Evolutionary conservation across 2,329 filamentous ascomycete genomes (phyloP).

Genomic region (Epichloe hybrida): DNA sequence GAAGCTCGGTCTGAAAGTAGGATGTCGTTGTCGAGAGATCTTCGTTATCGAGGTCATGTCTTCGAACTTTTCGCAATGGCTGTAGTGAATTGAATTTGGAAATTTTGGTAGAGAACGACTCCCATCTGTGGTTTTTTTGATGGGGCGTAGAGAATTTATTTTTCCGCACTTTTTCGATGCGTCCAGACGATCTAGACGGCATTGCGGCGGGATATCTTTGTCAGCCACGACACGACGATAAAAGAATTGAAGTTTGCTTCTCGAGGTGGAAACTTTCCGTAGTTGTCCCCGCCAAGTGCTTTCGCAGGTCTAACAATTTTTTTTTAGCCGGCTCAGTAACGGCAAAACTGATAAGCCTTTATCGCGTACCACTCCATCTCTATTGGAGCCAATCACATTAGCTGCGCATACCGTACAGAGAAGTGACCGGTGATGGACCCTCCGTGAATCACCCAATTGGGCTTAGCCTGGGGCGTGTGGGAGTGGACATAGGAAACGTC

Average conservation of each 20-base stretch:
- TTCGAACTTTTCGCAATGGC: slow-evolving; percentile 77
- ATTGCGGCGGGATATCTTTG: slow-evolving; percentile 29
- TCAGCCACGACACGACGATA: slow-evolving; percentile 8
- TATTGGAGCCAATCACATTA: slow-evolving; percentile 17
- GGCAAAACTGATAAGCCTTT: slow-evolving; percentile 23
- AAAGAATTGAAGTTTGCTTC: not conserved
- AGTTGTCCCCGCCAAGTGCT: slow-evolving; percentile 9
- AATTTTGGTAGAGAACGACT: slow-evolving; percentile 82
- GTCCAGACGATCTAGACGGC: slow-evolving; percentile 49
- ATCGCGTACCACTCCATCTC: slow-evolving; percentile 3
- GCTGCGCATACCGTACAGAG: slow-evolving; percentile 16
- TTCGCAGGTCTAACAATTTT: slow-evolving; percentile 10
- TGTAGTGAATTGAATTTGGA: slow-evolving; percentile 81
- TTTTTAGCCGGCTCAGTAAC: slow-evolving; percentile 20
- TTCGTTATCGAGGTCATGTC: slow-evolving; percentile 69
- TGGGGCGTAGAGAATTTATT: slow-evolving; percentile 58
- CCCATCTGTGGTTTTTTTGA: slow-evolving; percentile 76
- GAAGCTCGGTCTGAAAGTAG: slow-evolving; percentile 69
- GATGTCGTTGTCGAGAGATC: slow-evolving; percentile 67
- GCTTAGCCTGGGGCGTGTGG: too few species aligned
- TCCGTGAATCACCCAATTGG: too few species aligned
- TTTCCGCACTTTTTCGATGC: slow-evolving; percentile 56
- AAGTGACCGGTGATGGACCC: too few species aligned
- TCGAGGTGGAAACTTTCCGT: not conserved
- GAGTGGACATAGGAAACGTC: too few species aligned